Conservation (phyloP, 2,329 filamentous ascomycete species). For the Rhexocercosporidium sp. region DNA sequence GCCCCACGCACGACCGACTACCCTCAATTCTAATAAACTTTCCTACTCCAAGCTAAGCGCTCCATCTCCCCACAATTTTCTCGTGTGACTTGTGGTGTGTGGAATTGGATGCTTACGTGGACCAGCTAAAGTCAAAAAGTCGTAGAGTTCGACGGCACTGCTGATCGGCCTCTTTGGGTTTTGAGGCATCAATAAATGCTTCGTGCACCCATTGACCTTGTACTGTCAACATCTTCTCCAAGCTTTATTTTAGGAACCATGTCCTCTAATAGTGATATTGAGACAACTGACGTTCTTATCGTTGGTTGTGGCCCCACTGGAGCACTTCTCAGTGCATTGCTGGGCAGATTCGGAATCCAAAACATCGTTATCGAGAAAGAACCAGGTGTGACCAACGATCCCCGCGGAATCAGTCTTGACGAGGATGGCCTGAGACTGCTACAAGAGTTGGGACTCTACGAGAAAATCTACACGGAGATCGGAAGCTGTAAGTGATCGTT, state of each 20-base stretch:
- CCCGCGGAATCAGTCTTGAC: slow-evolving; percentile 7
- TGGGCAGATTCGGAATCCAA: neutral
- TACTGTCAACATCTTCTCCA: neutral
- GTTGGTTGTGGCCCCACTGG: neutral
- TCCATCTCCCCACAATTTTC: too few relatives aligned
- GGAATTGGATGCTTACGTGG: too few relatives aligned
- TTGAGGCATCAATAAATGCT: too few relatives aligned
- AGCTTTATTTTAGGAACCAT: neutral
- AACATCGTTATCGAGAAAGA: slow-evolving; percentile 15
- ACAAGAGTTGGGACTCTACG: slow-evolving; percentile 1
- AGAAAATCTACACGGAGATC: neutral
- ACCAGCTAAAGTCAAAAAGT: too few relatives aligned
- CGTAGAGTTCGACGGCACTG: too few relatives aligned
- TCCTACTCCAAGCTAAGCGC: too few relatives aligned
- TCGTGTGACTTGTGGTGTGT: too few relatives aligned
- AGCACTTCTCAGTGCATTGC: neutral
- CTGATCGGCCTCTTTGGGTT: too few relatives aligned
- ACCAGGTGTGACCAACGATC: slow-evolving; percentile 7
- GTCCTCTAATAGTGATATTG: neutral
- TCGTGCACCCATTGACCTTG: too few relatives aligned
- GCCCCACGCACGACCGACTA: neutral
- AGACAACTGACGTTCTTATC: neutral
- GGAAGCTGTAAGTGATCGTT: neutral
- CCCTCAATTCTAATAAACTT: neutral
- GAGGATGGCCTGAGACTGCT: slow-evolving; percentile 7